Conservation (phyloP, 345 rosid species). For the Luvunga scandens region DNA sequence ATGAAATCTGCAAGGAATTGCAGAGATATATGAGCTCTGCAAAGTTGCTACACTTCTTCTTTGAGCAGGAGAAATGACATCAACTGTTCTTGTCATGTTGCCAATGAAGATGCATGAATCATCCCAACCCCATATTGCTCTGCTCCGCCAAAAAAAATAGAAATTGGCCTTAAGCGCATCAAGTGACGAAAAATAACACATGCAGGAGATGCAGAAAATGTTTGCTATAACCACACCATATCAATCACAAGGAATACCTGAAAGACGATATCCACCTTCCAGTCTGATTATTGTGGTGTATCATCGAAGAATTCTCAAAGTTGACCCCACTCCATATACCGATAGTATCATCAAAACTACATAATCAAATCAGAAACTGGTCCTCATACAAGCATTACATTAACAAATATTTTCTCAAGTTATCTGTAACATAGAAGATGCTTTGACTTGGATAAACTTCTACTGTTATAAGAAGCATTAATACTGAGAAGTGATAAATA, state of each 20-base stretch:
- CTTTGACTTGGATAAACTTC: background rate
- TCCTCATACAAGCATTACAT: background rate
- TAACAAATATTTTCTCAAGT: background rate
- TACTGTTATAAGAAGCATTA: background rate
- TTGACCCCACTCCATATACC: conserved; percentile 55
- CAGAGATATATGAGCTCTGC: conserved; percentile 38
- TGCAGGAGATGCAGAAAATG: background rate
- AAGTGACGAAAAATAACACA: background rate
- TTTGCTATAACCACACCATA: background rate
- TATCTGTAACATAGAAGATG: background rate
- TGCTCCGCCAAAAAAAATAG: conserved; percentile 22
- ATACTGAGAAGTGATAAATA: background rate
- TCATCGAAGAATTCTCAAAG: conserved; percentile 41
- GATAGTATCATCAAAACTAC: conserved; percentile 57
- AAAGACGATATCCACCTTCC: conserved; percentile 69
- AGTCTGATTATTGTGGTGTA: conserved; percentile 58
- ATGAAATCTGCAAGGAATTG: conserved; percentile 72
- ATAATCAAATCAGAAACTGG: background rate
- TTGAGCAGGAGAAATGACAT: conserved; percentile 49
- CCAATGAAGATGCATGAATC: conserved; percentile 68
- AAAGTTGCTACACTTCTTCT: conserved; percentile 38
- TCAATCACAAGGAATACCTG: conserved; percentile 37
- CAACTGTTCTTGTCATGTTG: conserved; percentile 56
- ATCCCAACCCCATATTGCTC: conserved; percentile 95
- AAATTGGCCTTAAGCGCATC: background rate